These are phyloP conservation scores for Cercospora brassicicola DNA, from an alignment of 2,329 filamentous ascomycete species.

Conservation along the genomic window DNA sequence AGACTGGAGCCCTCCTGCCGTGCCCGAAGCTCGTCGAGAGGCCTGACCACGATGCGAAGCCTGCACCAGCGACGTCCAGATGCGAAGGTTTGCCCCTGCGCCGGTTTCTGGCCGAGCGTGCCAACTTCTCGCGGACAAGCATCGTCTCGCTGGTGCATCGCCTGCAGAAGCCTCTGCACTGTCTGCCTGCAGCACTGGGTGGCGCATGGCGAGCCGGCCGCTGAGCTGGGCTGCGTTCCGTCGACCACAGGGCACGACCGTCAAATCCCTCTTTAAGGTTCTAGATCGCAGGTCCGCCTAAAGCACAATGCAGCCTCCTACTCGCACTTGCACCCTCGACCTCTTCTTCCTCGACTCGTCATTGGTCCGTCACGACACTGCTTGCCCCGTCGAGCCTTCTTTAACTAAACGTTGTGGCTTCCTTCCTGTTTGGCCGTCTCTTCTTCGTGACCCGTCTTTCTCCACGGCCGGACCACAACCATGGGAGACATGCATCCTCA, in stretches of 20 bases:
- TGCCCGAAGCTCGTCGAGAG: background rate
- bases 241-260: background rate
- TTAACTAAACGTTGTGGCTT: slow-evolving; percentile 12
- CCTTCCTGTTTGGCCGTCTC: background rate
- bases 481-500: background rate
- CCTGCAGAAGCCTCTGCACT: slow-evolving; percentile 12
- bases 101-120: slow-evolving; percentile 7
- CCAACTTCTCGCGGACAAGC: slow-evolving; percentile 6
- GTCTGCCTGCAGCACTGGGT: slow-evolving; percentile 9
- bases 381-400: slow-evolving; percentile 1
- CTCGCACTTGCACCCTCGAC: slow-evolving; percentile 5
- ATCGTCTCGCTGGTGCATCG: slow-evolving; percentile 10
- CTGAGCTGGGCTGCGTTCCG: background rate
- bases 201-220: slow-evolving; percentile 8
- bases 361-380: slow-evolving; percentile 18
- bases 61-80: slow-evolving; percentile 3
- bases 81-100: slow-evolving; percentile 22
- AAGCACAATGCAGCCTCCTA: background rate
- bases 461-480: background rate
- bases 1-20: background rate
- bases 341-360: slow-evolving; percentile 9
- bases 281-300: slow-evolving; percentile 12
- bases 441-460: slow-evolving; percentile 1
- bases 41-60: background rate
- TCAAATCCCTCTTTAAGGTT: slow-evolving; percentile 1